Evolutionary conservation across 371 early-diverging fungal species (phyloP).

Genomic region (Smittium culicis): DNA sequence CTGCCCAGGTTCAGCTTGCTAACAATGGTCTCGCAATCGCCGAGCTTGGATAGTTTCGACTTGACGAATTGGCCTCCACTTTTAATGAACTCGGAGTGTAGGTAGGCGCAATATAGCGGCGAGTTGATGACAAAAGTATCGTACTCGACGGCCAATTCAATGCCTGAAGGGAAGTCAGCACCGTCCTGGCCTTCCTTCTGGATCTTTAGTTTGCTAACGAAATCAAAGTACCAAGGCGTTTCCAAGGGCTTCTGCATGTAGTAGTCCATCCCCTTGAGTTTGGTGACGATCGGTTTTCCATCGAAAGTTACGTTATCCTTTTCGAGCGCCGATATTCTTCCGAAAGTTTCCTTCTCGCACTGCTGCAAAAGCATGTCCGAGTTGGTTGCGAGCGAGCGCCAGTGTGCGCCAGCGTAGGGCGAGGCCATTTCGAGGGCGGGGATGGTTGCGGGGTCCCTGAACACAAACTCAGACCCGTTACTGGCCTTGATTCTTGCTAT

Average conservation of each 20-base stretch:
- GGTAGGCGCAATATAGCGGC: conserved; percentile 36
- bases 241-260: conserved; percentile 20
- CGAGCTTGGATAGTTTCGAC: not conserved
- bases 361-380: conserved; percentile 24
- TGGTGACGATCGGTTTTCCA: not conserved
- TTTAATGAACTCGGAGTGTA: conserved; percentile 23
- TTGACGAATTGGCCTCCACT: conserved; percentile 29
- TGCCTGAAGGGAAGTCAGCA: conserved; percentile 15
- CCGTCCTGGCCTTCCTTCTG: conserved; percentile 5
- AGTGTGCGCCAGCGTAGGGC: conserved; percentile 48
- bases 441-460: not conserved
- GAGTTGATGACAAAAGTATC: conserved; percentile 32
- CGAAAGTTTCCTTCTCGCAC: conserved; percentile 13
- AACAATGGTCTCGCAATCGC: not conserved
- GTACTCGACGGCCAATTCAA: conserved; percentile 21
- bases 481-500: conserved; percentile 12
- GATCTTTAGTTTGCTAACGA: conserved; percentile 13
- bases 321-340: not conserved
- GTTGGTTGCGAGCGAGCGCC: conserved; percentile 36
- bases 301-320: not conserved
- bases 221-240: conserved; percentile 18
- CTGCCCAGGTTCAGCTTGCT: not conserved
- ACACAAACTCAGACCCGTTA: conserved; percentile 16
- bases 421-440: conserved; percentile 24
- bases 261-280: conserved; percentile 24